Base-by-base conservation (phyloP, 140 eudicot genomes). In the Senecio squalidus region DNA sequence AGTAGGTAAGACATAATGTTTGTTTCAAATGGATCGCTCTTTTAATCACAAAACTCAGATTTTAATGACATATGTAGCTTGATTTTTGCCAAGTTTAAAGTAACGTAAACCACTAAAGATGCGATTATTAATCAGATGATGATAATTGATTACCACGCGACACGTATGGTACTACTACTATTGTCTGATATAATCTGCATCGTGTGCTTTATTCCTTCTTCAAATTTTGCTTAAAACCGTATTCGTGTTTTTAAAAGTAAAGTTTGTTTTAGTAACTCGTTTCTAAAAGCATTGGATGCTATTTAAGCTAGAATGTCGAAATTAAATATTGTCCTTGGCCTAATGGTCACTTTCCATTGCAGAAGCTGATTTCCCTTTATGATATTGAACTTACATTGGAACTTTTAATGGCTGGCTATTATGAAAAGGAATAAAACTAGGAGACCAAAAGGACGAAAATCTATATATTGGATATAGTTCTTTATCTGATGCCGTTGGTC, bases 371-470 rank as follows among this genome's bases (percentile, higher is more conserved):
- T 61, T 50, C 29, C 39, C 55, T 60, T 64, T 60, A 39, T 24
- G 25, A 10, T 2, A 60, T 21, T 40, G 20, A 70, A 24, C 17
- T 36, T n/a, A 36, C 14, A n/a, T 25, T 1, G 18, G 25, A 36
- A 51, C 62, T 61, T 52, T 61, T 36, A 34, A 44, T 47, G 70
- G 62, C 31, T 60, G 22, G 62, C 31, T 60, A 15, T 51, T 60
- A 61, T 60, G 51, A 29, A 3, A 51, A 41, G 58, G 52, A 55
- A 70, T 61, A 61, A 70, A n/a, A 39, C 68, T 20, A 36, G 18
- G 40, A 28, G 41, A 61, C 67, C 54, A 53, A 50, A 39, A 13
- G 16, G 22, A 14, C 36, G 13, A 26, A 70, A 70, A 41, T 46
- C 36, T 22, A 8, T 29, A 22, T 60, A 16, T 51, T 61, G 47